Evolutionary conservation across 2,329 filamentous ascomycete genomes (phyloP), one percentile per base, ranked within the genome.

Genomic region (Trichoderma afroharzianum): DNA sequence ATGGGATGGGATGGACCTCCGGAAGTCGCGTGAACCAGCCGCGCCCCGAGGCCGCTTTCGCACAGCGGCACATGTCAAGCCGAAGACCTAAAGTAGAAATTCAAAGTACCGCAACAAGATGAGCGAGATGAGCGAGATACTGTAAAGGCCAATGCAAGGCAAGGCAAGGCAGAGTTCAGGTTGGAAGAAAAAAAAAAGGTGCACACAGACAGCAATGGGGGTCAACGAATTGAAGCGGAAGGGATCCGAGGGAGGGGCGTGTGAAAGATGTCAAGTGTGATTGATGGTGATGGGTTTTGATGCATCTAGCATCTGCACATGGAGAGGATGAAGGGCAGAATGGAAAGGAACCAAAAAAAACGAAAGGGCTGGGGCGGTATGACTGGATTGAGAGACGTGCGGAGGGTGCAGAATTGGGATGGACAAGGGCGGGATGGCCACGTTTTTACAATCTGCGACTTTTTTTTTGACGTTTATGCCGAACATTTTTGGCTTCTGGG

Each of bases 381-480:
- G 57, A 21, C 33, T 61, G 66, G 55, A 32, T 32, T 55, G 28
- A 47, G 55, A 68, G 55, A 68, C 66, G 66, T 68, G 66, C 55
- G 55, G 26, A 59, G 66, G 55, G n/a, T 33, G 36, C 66, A 50
- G 26, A 55, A 39, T 28, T 15, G n/a, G 55, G 33, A 64, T 64
- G 55, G 61, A 43, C 59, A 47, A 47, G 36, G 15, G 33, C 33
- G 36, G 24, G 33, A 58, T 33, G 66, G 66, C 66, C 66, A 68
- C 66, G 66, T 68, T 68, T 68, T 68, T 39, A 36, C 33, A 36
- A 36, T 36, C 15, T n/a, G 43, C 8, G 43, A 47, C 43, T 47
- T 30, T 14, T 21, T 18, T 62, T 8, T 36, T 21, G 12, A n/a
- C 11, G 26, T 59, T 32, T 59, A 32, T 53, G 21, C 47, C 21